Conservation (phyloP, 2,329 filamentous ascomycete genomes). For the Sporothrix globosa region DNA sequence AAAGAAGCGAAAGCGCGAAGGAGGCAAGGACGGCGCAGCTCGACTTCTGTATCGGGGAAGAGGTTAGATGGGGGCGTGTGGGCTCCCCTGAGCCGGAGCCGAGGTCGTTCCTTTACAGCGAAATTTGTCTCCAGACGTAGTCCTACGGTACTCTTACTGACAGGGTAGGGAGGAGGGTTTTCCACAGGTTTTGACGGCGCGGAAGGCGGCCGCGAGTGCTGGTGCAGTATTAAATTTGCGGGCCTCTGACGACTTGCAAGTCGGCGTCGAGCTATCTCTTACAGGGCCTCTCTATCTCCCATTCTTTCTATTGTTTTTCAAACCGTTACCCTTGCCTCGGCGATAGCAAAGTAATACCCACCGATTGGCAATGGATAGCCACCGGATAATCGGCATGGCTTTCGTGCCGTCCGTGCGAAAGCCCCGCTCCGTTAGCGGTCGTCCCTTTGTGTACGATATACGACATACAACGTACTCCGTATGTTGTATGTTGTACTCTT, state of each 20-base stretch:
- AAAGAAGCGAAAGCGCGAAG: conserved; percentile 15
- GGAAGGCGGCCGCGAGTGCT: too few species aligned
- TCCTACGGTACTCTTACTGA: too few species aligned
- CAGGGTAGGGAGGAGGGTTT: background rate
- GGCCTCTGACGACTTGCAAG: too few species aligned
- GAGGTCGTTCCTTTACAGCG: conserved; percentile 19
- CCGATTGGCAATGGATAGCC: background rate
- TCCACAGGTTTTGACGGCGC: too few species aligned
- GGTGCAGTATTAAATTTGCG: too few species aligned
- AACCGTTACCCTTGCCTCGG: too few species aligned
- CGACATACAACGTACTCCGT: too few species aligned
- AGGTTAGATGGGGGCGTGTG: background rate
- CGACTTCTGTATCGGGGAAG: background rate
- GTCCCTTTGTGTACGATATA: background rate
- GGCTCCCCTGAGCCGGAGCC: background rate
- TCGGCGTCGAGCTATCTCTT: too few species aligned
- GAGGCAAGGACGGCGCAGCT: background rate
- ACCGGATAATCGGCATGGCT: conserved; percentile 22
- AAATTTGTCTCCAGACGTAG: background rate
- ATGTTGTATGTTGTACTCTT: too few species aligned
- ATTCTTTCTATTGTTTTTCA: too few species aligned
- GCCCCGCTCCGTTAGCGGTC: conserved; percentile 18
- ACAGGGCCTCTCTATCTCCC: too few species aligned
- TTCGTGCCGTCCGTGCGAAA: conserved; percentile 12
- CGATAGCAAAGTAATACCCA: too few species aligned